Base-by-base conservation (phyloP, 2,329 filamentous ascomycete genomes). In the Calonectria pauciramosa region DNA sequence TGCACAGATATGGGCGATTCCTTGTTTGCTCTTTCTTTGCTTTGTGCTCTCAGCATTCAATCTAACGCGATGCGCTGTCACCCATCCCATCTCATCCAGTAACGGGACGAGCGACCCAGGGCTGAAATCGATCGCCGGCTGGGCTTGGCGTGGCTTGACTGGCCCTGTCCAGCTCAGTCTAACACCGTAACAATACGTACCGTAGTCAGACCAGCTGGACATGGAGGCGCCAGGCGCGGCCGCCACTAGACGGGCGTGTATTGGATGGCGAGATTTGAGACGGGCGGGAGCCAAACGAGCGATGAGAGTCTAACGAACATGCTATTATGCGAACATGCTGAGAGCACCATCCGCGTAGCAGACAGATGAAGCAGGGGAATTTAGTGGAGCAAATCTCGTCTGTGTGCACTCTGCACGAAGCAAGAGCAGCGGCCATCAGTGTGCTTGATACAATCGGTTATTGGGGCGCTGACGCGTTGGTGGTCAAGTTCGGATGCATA, bases 101-200 rank as follows among this genome's bases (percentile, higher is more conserved):
- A 47, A 66, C 60, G 44, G 54, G 66, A 41, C 52, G 23, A 72
- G 68, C 23, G 60, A 68, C 52, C 52, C 56, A 72, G 68, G 60
- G 74, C 70, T 66, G 60, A 78, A 68, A 70, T 75, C 69, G 44
- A 64, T 75, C 56, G 69, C 36, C 65, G 76, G 64, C 65, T 49
- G 68, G 67, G 52, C 51, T 52, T 38, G 73, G 70, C 67, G 59
- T 75, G 72, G 69, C 71, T 72, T 68, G 65, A 54, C 66, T 68
- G 36, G 30, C 26, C 32, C 30, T 26, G 34, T 36, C 64, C 56
- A 63, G 47, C 60, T 49, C 52, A 52, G 34, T 23, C 47, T 56
- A 52, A 60, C 56, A 11, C 47, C 47, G 51, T 20, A 16, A 26
- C 51, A 10, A 20, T 18, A 65, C 34, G 47, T 56, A 36, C 44